These are phyloP conservation scores for Suhomyces coccinellae DNA, from an alignment of 1,139 yeast species.

Conservation along the genomic window DNA sequence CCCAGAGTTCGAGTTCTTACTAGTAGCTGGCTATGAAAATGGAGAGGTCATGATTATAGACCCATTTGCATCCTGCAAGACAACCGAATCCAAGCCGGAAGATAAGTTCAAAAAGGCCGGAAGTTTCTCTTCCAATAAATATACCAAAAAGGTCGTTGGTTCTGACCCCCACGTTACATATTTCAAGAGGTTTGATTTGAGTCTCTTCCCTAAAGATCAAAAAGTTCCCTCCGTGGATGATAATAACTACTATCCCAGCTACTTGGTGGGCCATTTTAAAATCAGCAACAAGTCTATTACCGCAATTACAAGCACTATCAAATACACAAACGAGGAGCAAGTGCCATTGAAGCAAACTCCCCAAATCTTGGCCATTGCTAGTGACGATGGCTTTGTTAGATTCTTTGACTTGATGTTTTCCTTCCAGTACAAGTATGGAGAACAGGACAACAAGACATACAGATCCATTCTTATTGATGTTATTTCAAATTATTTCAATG, in stretches of 20 bases:
- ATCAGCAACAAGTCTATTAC: conserved; percentile 57
- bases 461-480: conserved; percentile 48
- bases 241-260: conserved; percentile 10
- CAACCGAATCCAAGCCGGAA: conserved; percentile 14
- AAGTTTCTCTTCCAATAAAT: conserved; percentile 13
- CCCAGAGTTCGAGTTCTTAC: conserved; percentile 32
- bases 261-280: conserved; percentile 57
- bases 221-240: background rate
- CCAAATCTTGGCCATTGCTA: conserved; percentile 53
- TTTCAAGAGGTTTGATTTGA: conserved; percentile 42
- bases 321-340: conserved; percentile 12
- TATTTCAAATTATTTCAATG: conserved; percentile 62
- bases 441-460: conserved; percentile 8
- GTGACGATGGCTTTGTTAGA: conserved; percentile 67
- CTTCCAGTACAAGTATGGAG: conserved; percentile 15
- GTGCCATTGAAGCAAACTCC: conserved; percentile 31
- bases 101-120: conserved; percentile 9
- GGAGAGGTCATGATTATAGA: conserved; percentile 43
- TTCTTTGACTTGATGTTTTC: conserved; percentile 49
- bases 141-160: conserved; percentile 32
- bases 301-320: conserved; percentile 37
- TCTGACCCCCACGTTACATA: conserved; percentile 39
- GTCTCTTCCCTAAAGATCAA: conserved; percentile 23
- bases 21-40: conserved; percentile 42
- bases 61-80: conserved; percentile 19